Percentiles rank a stretch among this genome's conserved stretches.
Evolutionary conservation across 352 stramenopile species (phyloP).

Genomic region (Peronospora belbahrii): DNA sequence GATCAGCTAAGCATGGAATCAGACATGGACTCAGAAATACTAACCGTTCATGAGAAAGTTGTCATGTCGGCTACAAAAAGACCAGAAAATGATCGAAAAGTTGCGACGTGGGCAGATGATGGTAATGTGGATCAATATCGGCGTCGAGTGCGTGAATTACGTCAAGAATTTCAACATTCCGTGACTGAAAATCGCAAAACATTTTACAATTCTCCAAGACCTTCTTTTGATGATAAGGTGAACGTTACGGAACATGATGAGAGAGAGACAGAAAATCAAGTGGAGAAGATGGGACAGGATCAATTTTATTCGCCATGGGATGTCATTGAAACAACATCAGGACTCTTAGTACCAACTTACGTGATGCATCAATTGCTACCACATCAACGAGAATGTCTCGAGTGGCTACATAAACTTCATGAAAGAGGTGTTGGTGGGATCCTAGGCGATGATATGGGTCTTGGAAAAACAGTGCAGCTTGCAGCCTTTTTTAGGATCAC

Average conservation of each 20-base stretch:
- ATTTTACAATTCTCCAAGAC: conserved; percentile 41
- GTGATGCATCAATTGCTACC: conserved; percentile 82
- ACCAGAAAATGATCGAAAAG: conserved; percentile 15
- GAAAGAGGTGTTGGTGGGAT: conserved; percentile 95
- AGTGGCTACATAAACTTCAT: conserved; percentile 96
- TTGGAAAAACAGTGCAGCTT: conserved; percentile 96
- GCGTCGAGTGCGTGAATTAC: conserved; percentile 30
- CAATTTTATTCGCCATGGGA: conserved; percentile 43
- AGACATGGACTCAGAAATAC: conserved; percentile 7
- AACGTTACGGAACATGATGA: neutral
- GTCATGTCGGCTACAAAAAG: neutral
- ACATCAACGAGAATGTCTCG: conserved; percentile 92
- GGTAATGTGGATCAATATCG: conserved; percentile 26
- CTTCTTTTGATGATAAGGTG: too few relatives aligned
- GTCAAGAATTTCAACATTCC: conserved; percentile 19
- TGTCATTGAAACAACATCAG: conserved; percentile 49
- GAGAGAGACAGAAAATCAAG: conserved; percentile 1
- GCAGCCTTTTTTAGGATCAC: conserved; percentile 72
- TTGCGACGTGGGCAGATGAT: conserved; percentile 37
- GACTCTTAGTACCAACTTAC: conserved; percentile 57
- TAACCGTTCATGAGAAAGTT: too few relatives aligned
- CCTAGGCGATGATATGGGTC: conserved; percentile 92
- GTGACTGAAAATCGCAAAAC: conserved; percentile 20
- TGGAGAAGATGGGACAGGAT: conserved; percentile 4
- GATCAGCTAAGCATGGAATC: neutral